These are phyloP conservation scores for Halophytophthora polymorphica DNA, from an alignment of 352 stramenopile genomes.

Conservation along the genomic window DNA sequence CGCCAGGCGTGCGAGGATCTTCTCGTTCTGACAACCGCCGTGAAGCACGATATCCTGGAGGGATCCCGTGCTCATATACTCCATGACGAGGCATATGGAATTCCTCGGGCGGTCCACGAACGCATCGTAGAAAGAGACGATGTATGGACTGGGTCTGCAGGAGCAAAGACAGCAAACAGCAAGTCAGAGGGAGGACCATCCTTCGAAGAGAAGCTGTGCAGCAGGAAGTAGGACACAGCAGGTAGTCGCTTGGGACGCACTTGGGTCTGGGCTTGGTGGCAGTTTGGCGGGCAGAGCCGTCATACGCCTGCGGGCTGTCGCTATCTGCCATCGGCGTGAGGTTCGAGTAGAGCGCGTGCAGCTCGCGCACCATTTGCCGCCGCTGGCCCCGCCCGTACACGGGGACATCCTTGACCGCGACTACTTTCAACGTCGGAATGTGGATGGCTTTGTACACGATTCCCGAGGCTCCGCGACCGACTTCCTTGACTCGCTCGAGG, in stretches of 20 bases:
- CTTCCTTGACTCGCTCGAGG: conserved; percentile 71
- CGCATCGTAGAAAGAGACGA: conserved; percentile 92
- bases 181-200: conserved; percentile 1
- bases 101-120: conserved; percentile 88
- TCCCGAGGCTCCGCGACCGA: conserved; percentile 78
- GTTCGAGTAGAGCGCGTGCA: conserved; percentile 89
- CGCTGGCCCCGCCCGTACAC: conserved; percentile 83
- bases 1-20: conserved; percentile 70
- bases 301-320: conserved; percentile 20
- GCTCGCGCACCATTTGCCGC: conserved; percentile 87
- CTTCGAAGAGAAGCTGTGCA: neutral
- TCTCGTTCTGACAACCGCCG: conserved; percentile 82
- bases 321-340: conserved; percentile 71
- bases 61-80: conserved; percentile 92
- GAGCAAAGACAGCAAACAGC: conserved; percentile 5
- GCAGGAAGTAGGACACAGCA: neutral
- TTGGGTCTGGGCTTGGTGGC: conserved; percentile 34
- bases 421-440: conserved; percentile 87
- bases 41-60: conserved; percentile 87
- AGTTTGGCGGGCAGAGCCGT: conserved; percentile 14
- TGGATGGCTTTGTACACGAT: conserved; percentile 91
- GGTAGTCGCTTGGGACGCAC: conserved; percentile 25
- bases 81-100: conserved; percentile 89
- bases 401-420: conserved; percentile 88
- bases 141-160: conserved; percentile 76